Evolutionary conservation across 2,329 filamentous ascomycete genomes (phyloP), one percentile per base, ranked within the genome.

Genomic region (Hymenoscyphus salicellus): DNA sequence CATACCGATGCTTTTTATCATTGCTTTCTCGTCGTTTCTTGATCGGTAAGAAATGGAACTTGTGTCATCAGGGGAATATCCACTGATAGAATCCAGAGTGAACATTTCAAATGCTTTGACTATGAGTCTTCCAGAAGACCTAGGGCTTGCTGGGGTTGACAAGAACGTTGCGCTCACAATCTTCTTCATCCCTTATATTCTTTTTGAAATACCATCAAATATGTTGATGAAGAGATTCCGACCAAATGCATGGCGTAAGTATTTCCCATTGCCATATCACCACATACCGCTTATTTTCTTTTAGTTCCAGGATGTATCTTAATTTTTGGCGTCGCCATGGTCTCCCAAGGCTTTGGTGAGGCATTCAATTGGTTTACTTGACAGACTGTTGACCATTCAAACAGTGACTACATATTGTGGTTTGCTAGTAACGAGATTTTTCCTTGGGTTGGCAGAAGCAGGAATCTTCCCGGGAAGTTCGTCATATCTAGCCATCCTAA

Each of bases 11-110:
- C 80, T 90, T 7, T 89, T 89, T 85, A 74, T 84, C 7, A 76
- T 90, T n/a, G 93, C 93, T 74, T 81, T 93, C 11, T 86, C 93
- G 69, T 90, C 87, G 69, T 94, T 93, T 74, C 78, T 93, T 7
- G 90, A 92, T 74, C 81, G 89, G 61, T 64, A 62, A 61, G 92
- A 92, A 72, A 91, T 92, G 66, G 87, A 87, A 59, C 16, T 2
- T 36, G 17, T 17, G 14, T 14, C 17, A 6, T 14, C n/a, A 36
- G 17, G 2, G 26, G 7, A 28, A 8, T 11, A 43, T 16, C 3
- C 10, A 52, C 46, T 52, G 23, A 36, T 11, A 11, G 33, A 8
- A n/a, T 8, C n/a, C 7, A 58, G 55, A 23, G 30, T 58, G n/a
- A 33, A 33, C 30, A 58, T 58, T 32, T 52, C 46, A 3, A 52